phyloP scores from a whole-genome alignment of 257 asterid genomes.

The Solanum lycopersicoides region DNA sequence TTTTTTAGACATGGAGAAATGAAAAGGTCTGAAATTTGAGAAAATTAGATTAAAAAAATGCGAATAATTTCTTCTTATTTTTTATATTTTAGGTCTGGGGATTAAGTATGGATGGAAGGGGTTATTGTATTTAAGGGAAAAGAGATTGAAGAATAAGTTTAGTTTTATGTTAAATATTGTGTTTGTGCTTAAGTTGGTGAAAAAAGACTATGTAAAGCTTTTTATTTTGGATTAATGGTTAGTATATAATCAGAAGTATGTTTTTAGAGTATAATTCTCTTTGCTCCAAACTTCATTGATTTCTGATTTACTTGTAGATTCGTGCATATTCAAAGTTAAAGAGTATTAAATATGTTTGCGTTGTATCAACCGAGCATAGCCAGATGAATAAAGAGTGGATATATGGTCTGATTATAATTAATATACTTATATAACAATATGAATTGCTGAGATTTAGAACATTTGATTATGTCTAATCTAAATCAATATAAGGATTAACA shows the following conservation, averaged over 20 bases:
- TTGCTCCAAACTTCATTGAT: not conserved
- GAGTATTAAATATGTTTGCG: too few relatives aligned
- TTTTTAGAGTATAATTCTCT: not conserved
- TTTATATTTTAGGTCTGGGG: not conserved
- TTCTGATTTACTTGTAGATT: not conserved
- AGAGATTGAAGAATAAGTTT: not conserved
- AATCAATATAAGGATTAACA: not conserved
- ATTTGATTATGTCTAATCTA: not conserved
- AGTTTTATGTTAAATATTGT: not conserved
- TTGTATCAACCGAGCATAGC: too few relatives aligned
- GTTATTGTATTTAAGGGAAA: not conserved
- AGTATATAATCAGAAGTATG: not conserved
- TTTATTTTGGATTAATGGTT: not conserved
- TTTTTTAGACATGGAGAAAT: conserved; percentile 15
- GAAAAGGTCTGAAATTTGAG: conserved; percentile 3
- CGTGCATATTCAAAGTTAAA: too few relatives aligned
- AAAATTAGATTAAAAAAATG: not conserved
- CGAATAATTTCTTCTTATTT: not conserved
- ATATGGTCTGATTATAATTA: not conserved
- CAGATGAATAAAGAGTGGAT: too few relatives aligned
- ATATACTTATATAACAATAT: too few relatives aligned
- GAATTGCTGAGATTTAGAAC: too few relatives aligned
- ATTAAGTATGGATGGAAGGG: not conserved
- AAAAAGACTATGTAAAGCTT: not conserved
- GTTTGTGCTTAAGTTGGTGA: not conserved